Base-by-base conservation (phyloP, 257 asterid genomes). In the Lithospermum erythrorhizon region DNA sequence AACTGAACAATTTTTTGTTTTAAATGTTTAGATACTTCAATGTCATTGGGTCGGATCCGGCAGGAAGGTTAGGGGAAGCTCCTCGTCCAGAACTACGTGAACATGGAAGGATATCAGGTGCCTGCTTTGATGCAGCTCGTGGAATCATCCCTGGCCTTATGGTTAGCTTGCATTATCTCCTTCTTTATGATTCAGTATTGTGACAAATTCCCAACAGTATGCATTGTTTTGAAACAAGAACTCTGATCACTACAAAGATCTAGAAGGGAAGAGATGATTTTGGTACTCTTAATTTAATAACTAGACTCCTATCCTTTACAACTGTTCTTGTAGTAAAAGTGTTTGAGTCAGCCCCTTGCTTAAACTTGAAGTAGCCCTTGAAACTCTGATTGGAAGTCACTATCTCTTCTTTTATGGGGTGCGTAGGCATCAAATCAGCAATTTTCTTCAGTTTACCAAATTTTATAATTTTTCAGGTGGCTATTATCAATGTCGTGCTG, bases 21-120 rank as follows among this genome's bases (percentile, higher is more conserved):
- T 70, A 52, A 53, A 66, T 65, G 65, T 70, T 10, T 73, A 74
- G 78, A 55, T 78, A 78, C 79, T 76, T 76, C 70, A 76, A 76
- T 61, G 82, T 76, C 62, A 76, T 76, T 63, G 82, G 82, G 68
- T 89, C 95, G 13, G 95, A 86, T 73, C 95, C 96, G 6, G 94
- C 79, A 76, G 96, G 96, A 86, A 74, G 88, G 73, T 84, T 89
- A 3, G 96, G 96, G 59, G 96, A 89, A 86, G 95, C 96, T 73
- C 96, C 96, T 68, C 86, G 80, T 5, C 94, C 96, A 4, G 96
- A 89, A 70, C 77, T 89, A 18, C 94, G 95, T 6, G 95, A 89
- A 62, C 96, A 89, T 67, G 96, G 96, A 55, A 77, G 96, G 32
- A 89, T 89, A 61, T 89, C 96, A 6, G 96, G 96, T 35, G 96